Evolutionary conservation across 345 rosid species (phyloP).

Genomic region (Gossypium ekmanianum): DNA sequence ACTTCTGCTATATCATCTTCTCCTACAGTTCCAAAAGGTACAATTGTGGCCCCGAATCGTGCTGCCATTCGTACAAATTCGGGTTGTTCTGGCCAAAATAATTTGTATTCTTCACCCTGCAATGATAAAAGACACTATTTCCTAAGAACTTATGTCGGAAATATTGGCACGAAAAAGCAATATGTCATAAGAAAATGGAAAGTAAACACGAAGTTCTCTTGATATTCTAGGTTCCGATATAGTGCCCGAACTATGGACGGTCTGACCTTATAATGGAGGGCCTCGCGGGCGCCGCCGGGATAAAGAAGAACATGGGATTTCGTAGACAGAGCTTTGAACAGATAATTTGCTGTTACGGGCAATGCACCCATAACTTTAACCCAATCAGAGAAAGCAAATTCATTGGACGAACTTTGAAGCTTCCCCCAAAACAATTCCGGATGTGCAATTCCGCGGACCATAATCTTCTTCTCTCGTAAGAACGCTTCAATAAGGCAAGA

Average conservation of each 20-base stretch:
- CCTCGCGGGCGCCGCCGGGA: slow-evolving; percentile 84
- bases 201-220: background rate
- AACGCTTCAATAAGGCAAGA: slow-evolving; percentile 52
- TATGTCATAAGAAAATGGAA: background rate
- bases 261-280: slow-evolving; percentile 71
- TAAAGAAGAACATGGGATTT: slow-evolving; percentile 74
- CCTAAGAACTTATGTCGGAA: background rate
- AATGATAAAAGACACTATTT: slow-evolving; percentile 3
- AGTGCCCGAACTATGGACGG: background rate
- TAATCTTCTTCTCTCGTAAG: slow-evolving; percentile 54
- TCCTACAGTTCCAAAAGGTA: slow-evolving; percentile 73
- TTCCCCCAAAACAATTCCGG: slow-evolving; percentile 38
- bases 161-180: background rate
- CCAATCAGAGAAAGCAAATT: slow-evolving; percentile 47
- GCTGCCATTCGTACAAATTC: slow-evolving; percentile 91
- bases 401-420: slow-evolving; percentile 15
- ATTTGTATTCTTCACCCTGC: slow-evolving; percentile 72
- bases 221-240: background rate
- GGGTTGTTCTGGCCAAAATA: slow-evolving; percentile 67
- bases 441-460: slow-evolving; percentile 67
- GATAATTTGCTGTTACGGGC: slow-evolving; percentile 58
- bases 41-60: slow-evolving; percentile 68
- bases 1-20: slow-evolving; percentile 73
- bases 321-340: slow-evolving; percentile 59
- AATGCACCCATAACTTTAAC: slow-evolving; percentile 65